These are phyloP conservation scores for Aspergillus melleus DNA, from an alignment of 2,329 filamentous ascomycete species.

Conservation along the genomic window DNA sequence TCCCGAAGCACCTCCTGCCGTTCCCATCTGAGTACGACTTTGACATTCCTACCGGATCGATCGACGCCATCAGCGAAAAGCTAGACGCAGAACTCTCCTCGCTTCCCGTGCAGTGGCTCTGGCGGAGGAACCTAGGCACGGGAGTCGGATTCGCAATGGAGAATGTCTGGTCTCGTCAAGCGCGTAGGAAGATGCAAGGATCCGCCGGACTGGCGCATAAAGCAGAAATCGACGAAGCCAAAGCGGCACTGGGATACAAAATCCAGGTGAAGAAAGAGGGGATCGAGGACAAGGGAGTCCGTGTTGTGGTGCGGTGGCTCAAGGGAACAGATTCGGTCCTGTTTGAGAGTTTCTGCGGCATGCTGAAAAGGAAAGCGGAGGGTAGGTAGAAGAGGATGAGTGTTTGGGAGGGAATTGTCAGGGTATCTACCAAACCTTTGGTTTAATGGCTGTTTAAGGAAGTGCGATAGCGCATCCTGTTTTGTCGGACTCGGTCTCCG, in stretches of 20 bases:
- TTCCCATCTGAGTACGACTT: constrained; percentile 55
- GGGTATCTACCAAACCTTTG: too few relatives aligned
- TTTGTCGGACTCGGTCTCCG: too few relatives aligned
- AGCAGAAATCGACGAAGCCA: constrained; percentile 34
- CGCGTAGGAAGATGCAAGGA: constrained; percentile 58
- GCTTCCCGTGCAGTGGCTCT: constrained; percentile 66
- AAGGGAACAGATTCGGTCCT: constrained; percentile 71
- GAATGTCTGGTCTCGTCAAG: constrained; percentile 80
- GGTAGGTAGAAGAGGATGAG: constrained; percentile 14
- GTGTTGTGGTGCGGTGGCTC: constrained; percentile 66
- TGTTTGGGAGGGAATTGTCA: not conserved
- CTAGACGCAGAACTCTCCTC: constrained; percentile 52
- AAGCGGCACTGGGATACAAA: constrained; percentile 59
- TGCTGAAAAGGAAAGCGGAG: constrained; percentile 61
- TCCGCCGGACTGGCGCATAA: constrained; percentile 26
- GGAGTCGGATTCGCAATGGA: constrained; percentile 62
- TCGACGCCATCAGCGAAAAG: constrained; percentile 35
- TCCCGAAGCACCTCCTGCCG: constrained; percentile 54
- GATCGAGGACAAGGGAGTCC: constrained; percentile 43
- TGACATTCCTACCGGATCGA: constrained; percentile 25
- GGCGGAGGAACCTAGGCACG: constrained; percentile 54
- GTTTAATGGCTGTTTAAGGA: too few relatives aligned
- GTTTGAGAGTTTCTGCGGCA: constrained; percentile 86
- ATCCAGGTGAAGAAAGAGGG: constrained; percentile 48
- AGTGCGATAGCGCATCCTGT: too few relatives aligned